Conservation (phyloP, 352 stramenopile species). For the Blastocystis sp. region DNA sequence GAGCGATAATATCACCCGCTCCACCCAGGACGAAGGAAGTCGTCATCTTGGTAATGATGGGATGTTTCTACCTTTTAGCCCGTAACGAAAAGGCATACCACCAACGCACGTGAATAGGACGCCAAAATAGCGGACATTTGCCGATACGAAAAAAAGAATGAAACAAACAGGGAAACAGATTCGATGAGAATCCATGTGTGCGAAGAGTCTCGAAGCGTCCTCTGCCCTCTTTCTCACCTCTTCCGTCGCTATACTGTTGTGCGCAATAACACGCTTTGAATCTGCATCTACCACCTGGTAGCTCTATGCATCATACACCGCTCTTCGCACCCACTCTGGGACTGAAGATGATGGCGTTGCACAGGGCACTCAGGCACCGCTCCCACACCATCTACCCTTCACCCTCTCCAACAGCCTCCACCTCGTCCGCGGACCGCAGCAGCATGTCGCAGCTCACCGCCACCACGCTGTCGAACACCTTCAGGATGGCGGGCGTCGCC, state of each 20-base stretch:
- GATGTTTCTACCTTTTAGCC: constrained; percentile 2
- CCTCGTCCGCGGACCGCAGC: neutral
- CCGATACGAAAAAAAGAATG: constrained; percentile 10
- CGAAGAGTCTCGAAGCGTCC: neutral
- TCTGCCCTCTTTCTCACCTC: neutral
- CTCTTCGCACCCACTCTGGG: neutral
- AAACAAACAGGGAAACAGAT: neutral
- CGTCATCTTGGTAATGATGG: constrained; percentile 45
- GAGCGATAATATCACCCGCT: constrained; percentile 55
- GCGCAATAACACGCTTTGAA: neutral
- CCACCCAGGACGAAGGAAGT: constrained; percentile 57
- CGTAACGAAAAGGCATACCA: neutral
- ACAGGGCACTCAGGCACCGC: neutral
- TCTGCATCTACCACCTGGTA: constrained; percentile 20
- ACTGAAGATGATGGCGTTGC: neutral
- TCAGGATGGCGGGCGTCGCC: neutral
- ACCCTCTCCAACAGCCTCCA: neutral
- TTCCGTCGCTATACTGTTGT: neutral
- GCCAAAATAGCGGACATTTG: constrained; percentile 13
- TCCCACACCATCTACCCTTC: neutral
- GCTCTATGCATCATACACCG: neutral
- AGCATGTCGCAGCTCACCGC: constrained; percentile 54
- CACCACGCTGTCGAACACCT: neutral
- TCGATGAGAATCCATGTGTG: neutral
- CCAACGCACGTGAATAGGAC: constrained; percentile 29